Conservation (phyloP, 192 early-diverging fungal genomes). For the Glomus cerebriforme region DNA sequence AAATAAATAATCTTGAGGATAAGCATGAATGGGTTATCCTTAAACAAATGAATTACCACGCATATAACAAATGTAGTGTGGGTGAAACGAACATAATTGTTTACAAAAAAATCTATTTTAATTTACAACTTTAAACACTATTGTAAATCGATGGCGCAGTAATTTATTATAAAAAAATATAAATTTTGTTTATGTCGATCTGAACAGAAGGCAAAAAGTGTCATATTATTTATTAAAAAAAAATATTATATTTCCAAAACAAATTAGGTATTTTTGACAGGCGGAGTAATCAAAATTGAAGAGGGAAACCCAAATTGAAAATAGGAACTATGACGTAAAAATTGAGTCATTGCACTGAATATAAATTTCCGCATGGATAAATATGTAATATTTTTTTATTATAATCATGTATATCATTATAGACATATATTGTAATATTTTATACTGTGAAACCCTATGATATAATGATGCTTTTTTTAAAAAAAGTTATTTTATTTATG, state of each 20-base stretch:
- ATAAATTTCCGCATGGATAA: background rate
- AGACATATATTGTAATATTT: background rate
- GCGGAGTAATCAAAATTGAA: background rate
- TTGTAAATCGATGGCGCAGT: too few species aligned
- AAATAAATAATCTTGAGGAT: too few species aligned
- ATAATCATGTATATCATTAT: too few species aligned
- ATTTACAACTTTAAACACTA: too few species aligned
- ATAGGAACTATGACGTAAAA: constrained; percentile 12
- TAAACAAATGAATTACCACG: too few species aligned
- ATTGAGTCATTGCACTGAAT: background rate
- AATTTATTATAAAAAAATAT: too few species aligned
- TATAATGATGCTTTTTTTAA: background rate
- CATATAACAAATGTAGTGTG: too few species aligned
- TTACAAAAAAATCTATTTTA: too few species aligned
- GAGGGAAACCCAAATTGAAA: background rate
- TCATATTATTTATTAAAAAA: background rate
- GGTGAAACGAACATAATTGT: too few species aligned
- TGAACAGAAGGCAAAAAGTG: background rate
- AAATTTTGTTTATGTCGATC: background rate
- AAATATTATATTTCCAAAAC: too few species aligned
- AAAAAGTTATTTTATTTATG: too few species aligned
- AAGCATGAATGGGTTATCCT: too few species aligned
- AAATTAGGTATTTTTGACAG: background rate
- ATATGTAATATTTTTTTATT: background rate
- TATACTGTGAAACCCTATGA: background rate